phyloP scores from a whole-genome alignment of 352 stramenopile genomes.

The Halophytophthora batemanensis region DNA sequence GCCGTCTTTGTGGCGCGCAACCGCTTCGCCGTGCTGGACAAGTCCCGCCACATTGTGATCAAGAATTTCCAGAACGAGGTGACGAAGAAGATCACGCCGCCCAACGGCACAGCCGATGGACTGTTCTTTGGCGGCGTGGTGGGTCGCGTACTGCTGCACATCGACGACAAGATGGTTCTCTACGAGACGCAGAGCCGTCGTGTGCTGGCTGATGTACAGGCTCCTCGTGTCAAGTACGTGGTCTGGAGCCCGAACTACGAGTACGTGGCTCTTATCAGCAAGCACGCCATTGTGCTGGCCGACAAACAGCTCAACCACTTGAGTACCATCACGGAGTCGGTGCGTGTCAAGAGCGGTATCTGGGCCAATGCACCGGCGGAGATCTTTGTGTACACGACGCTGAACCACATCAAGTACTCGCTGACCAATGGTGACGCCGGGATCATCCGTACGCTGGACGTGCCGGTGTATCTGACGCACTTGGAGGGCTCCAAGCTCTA shows the following conservation, averaged over 20 bases:
- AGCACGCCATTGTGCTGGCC: constrained; percentile 96
- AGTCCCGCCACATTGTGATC: constrained; percentile 95
- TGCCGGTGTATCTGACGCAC: constrained; percentile 97
- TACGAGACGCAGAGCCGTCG: constrained; percentile 98
- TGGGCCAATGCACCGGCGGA: constrained; percentile 90
- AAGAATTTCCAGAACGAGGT: constrained; percentile 99
- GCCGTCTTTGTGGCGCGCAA: constrained; percentile 98
- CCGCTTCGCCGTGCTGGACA: constrained; percentile 98
- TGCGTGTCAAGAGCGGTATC: constrained; percentile 94
- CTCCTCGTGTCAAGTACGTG: constrained; percentile 97
- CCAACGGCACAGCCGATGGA: constrained; percentile 92
- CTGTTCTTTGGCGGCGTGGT: constrained; percentile 96
- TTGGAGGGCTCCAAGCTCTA: constrained; percentile 94
- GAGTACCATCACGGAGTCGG: constrained; percentile 96
- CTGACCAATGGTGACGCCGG: constrained; percentile 94
- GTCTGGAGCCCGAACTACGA: constrained; percentile 97
- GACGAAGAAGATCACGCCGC: constrained; percentile 96
- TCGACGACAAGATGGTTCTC: constrained; percentile 97
- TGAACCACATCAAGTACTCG: constrained; percentile 94
- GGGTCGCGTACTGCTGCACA: constrained; percentile 96
- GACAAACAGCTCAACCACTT: constrained; percentile 98
- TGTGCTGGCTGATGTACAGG: constrained; percentile 95
- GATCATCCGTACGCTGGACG: constrained; percentile 98
- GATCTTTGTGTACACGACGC: constrained; percentile 98
- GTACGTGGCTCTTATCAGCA: constrained; percentile 97